Conservation (phyloP, 345 rosid genomes). For the Eutrema yunnanense region DNA sequence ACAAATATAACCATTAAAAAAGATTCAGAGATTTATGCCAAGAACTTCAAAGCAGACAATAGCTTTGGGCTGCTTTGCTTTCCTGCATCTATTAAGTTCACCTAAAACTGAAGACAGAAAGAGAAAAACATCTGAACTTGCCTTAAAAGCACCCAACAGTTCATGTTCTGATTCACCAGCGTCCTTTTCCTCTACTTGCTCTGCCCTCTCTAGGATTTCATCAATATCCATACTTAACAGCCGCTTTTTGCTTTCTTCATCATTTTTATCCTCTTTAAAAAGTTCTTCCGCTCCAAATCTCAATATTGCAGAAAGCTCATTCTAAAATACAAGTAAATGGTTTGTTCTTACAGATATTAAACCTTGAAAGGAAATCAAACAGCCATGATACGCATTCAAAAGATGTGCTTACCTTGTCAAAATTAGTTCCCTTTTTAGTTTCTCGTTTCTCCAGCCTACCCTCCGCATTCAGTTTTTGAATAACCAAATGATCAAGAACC, state of each 20-base stretch:
- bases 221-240: conserved; percentile 92
- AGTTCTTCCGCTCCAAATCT: conserved; percentile 99
- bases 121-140: conserved; percentile 27
- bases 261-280: conserved; percentile 92
- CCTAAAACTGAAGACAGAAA: neutral
- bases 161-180: conserved; percentile 61
- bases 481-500: conserved; percentile 99
- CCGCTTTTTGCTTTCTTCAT: conserved; percentile 94
- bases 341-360: neutral
- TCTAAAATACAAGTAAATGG: conserved; percentile 36
- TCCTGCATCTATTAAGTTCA: neutral
- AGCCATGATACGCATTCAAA: neutral
- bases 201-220: conserved; percentile 97
- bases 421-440: conserved; percentile 76
- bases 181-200: conserved; percentile 89
- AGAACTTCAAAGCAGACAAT: neutral
- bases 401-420: conserved; percentile 73
- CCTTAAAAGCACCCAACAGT: conserved; percentile 97
- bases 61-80: neutral
- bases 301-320: conserved; percentile 94
- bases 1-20: neutral
- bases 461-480: conserved; percentile 98
- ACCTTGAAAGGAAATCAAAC: neutral
- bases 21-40: neutral
- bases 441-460: conserved; percentile 99